Conservation (phyloP, 2,329 filamentous ascomycete genomes). For the Fusarium gaditjirri region DNA sequence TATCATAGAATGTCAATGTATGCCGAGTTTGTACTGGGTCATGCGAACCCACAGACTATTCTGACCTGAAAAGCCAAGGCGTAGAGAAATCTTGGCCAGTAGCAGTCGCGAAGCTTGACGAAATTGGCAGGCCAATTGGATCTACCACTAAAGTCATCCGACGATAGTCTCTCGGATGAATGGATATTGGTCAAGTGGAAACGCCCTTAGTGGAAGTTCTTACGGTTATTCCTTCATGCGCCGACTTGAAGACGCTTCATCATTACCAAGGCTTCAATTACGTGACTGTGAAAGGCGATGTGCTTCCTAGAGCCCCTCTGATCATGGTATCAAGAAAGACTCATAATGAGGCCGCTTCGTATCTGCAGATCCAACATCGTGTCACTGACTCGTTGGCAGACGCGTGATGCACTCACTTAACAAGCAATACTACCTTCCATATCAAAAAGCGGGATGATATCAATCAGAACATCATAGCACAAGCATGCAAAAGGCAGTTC, state of each 20-base stretch:
- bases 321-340: not conserved
- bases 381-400: not conserved
- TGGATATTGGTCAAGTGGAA: not conserved
- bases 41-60: not conserved
- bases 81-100: not conserved
- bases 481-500: constrained; percentile 8
- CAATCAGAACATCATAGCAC: not conserved
- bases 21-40: not conserved
- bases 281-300: accelerated
- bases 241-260: too few relatives aligned
- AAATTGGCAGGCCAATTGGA: not conserved
- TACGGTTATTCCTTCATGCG: too few relatives aligned
- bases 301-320: accelerated
- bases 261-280: too few relatives aligned
- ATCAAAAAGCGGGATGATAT: not conserved
- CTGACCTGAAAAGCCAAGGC: not conserved
- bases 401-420: not conserved
- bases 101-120: not conserved
- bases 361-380: not conserved
- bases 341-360: not conserved
- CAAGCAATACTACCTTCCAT: constrained; percentile 11
- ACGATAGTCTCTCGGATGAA: not conserved
- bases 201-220: not conserved
- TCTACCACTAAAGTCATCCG: too few relatives aligned
- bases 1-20: not conserved